Base-by-base conservation (phyloP, 2,329 filamentous ascomycete genomes). In the Fusarium azukiicola region DNA sequence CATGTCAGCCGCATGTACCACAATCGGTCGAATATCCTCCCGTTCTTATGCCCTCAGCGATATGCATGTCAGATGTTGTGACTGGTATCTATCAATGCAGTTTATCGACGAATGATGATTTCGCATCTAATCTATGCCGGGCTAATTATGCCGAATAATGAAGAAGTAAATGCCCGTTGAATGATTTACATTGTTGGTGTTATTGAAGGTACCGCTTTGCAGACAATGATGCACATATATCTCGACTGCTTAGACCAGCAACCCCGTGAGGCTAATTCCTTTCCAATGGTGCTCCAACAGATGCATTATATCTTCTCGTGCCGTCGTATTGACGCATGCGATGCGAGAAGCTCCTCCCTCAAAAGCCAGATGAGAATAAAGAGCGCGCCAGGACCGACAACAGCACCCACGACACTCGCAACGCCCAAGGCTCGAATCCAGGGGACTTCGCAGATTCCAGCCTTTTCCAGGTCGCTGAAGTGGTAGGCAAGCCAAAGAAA, bases 401-500 rank as follows among this genome's bases (percentile, higher is more conserved):
- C 8, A 9, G 27, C 17, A 0, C 74, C 69, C 16, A 82, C 13
- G 1, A 74, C 5, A 13, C 58, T 14, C 32, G 69, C 70, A n/a
- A 73, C 50, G 6, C 36, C 46, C 27, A 77, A 16, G 8, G 52
- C 58, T 19, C 68, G 58, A 3, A 61, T 14, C 67, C 77, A 72
- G 1, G 74, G 71, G 6, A 82, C 54, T 13, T 56, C 73, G 27
- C 74, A 80, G 3, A 76, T 6, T 0, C 83, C 82, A 17, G 68
- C 66, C 3, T 58, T 72, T 17, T 84, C 80, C 3, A 85, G 56
- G 16, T 84, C 83, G 12, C 69, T 67, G 10, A 84, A 79, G 13
- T 77, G 72, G 23, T 81, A 83, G 0, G 66, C 78, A 23, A 85
- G 46, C 82, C 84, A 85, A 3, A 83, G 10, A 10, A 82, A 71